Base-by-base conservation (phyloP, 495 filamentous ascomycete genomes). In the Hypoxylon lienhwacheense region DNA sequence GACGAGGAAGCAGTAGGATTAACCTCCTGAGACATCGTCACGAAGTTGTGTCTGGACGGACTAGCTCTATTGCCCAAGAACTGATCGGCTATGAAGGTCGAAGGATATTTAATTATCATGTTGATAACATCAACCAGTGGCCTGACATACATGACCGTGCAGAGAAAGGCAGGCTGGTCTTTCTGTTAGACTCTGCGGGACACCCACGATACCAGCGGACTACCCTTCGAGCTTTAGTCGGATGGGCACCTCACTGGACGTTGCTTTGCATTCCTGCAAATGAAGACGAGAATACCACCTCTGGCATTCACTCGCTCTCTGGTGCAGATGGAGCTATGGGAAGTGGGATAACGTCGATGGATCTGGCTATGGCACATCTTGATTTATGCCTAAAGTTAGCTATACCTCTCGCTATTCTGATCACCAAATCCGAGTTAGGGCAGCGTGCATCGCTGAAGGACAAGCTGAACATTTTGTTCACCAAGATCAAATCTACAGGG, bases 201-300 rank as follows among this genome's bases (percentile, higher is more conserved):
- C 88, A 93, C 47, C 84, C 89, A 5, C 82, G 89, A 26, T 97
- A 90, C 70, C 77, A 90, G 31, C 84, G 92, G 48, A 97, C 95
- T 1, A 91, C 87, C 3, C 74, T 97, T 22, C 79, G 91, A 43
- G 89, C 90, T 0, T 73, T 97, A n/a, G 76, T 98, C 36, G 91
- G 92, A 43, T 98, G 93, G 91, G 90, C 89, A 15, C 93, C 93
- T 15, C 91, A 98, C 66, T 96, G 91, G 82, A 90, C 89, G 5
- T 64, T 95, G 34, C 80, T 96, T 7, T 95, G 95, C 61, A 84
- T 97, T 47, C 84, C 91, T 15, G 90, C 90, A 16, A 89, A 92
- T 63, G 85, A 87, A 54, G 81, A 85, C 28, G 74, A 73, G 0
- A 63, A 69, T 16, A 74, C 74, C 10, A 66, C 73, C 11, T 68